Percentiles rank a stretch among this genome's conserved stretches.
Conservation (phyloP, 2,329 filamentous ascomycete genomes). For the Aureobasidium sp. region DNA sequence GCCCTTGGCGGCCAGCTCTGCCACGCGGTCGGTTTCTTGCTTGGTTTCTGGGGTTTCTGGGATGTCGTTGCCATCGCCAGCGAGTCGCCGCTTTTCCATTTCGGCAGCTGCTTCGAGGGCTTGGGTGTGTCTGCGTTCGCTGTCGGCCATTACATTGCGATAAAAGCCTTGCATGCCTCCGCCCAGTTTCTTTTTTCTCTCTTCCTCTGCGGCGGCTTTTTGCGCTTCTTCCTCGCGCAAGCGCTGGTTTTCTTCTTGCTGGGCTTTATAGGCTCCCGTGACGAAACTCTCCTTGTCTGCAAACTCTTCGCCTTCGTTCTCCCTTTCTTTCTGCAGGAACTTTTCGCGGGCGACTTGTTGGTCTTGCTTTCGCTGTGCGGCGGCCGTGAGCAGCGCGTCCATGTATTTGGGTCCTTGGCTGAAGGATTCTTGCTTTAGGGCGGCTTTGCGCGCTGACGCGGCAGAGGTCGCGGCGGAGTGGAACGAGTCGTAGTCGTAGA, state of each 20-base stretch:
- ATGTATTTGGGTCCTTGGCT: constrained; percentile 72
- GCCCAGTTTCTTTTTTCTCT: constrained; percentile 59
- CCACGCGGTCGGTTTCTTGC: constrained; percentile 52
- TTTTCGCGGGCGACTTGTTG: constrained; percentile 73
- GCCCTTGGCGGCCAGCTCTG: constrained; percentile 58
- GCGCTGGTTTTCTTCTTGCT: constrained; percentile 66
- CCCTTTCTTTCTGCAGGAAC: constrained; percentile 68
- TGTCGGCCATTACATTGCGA: constrained; percentile 63
- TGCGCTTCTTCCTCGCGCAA: constrained; percentile 65
- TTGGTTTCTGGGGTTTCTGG: constrained; percentile 28
- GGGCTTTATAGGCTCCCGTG: constrained; percentile 72
- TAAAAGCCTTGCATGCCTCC: constrained; percentile 67
- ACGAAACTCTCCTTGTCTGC: constrained; percentile 82
- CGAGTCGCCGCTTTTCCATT: constrained; percentile 30
- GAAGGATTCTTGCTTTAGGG: constrained; percentile 46
- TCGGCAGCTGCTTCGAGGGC: constrained; percentile 58
- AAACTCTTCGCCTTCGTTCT: constrained; percentile 73
- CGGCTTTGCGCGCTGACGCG: constrained; percentile 46
- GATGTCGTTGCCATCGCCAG: constrained; percentile 9
- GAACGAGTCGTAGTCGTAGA: constrained; percentile 80
- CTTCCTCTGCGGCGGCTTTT: constrained; percentile 59
- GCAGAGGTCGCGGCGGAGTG: constrained; percentile 69
- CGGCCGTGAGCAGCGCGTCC: constrained; percentile 63
- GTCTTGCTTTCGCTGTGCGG: constrained; percentile 70
- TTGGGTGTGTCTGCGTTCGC: constrained; percentile 63